Evolutionary conservation across 2,329 filamentous ascomycete genomes (phyloP), one percentile per base, ranked within the genome.

Genomic region (Hysterium pulicare): DNA sequence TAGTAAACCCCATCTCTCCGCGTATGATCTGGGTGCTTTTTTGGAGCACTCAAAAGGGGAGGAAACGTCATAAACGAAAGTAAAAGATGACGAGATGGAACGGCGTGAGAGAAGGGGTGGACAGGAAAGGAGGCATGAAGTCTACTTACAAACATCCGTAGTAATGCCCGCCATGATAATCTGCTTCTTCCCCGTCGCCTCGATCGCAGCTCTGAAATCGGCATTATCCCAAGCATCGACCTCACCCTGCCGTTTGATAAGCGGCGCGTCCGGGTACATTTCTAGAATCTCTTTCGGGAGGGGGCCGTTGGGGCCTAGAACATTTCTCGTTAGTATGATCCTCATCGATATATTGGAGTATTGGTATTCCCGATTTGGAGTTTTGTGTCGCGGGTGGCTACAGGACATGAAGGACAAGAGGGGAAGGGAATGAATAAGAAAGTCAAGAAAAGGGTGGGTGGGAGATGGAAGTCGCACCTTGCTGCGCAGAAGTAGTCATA

Each of bases 151-250:
- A 45, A 89, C 84, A 61, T 90, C 86, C 0, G 86, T 89, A 2
- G 79, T 76, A 54, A 89, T 87, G 6, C 86, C 84, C 2, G 73
- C 84, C 13, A 90, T 64, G 57, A 90, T 85, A 54, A 90, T 71
- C 61, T 90, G 86, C 22, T 74, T 81, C 61, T 81, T 82, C 44
- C 78, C 78, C 3, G 83, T 78, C 2, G 82, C 83, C 49, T 74
- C 68, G 47, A 90, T 74, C 2, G 86, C 84, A 2, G 71, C 71
- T 26, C 76, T 76, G 70, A 90, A 88, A 0, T 85, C 78, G 2
- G 74, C 52, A 53, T 87, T 88, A 59, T 90, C 86, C 86, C 84
- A 88, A 2, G 86, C 85, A 58, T 88, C 78, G 55, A 90, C 84
- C 58, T 90, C 82, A 30, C 86, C 85, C 47, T 83, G 75, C 26